Evolutionary conservation across 1,284 basidiomycete genomes (phyloP), one percentile per base, ranked within the genome.

Genomic region (Ustilago vetiveriae): DNA sequence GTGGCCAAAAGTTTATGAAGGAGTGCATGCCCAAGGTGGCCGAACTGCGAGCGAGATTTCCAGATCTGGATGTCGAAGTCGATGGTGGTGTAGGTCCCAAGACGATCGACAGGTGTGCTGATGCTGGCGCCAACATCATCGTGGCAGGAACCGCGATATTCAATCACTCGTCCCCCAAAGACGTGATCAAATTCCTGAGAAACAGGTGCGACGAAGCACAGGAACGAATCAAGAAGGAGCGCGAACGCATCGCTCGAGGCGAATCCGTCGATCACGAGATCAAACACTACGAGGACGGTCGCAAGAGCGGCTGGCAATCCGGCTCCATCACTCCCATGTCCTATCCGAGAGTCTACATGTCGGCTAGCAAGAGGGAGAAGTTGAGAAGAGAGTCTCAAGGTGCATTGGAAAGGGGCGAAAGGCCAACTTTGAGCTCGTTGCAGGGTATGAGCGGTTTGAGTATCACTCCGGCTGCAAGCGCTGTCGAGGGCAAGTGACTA

Each of bases 101-200:
- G 74, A 98, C 94, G 10, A 88, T 97, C 62, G 90, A 88, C 76
- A 86, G 87, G 51, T 98, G 96, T 78, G 94, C 95, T 3, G 85
- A 92, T 64, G 95, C 95, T 40, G 76, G 72, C 6, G 66, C 93
- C 82, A 99, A 99, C 81, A 94, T 99, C 67, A 93, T 98, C 68
- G 96, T 99, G 13, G 95, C 96, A 9, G 96, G 96, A 17, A 98
- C 94, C 8, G 94, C 96, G 13, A 90, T 98, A 74, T 98, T 98
- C 80, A 88, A 88, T 42, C 89, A 94, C 16, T 82, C 87, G 17
- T 86, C 90, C 72, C 92, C 96, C 0, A 89, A 90, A 62, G 75
- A 80, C 24, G 80, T 82, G 19, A 81, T 82, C 46, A 48, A 53
- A 11, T 80, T 74, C 41, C 44, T 81, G 22, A 49, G 80, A 3